phyloP scores from a whole-genome alignment of 2,329 filamentous ascomycete species.

The Ceratocystis ficicola region DNA sequence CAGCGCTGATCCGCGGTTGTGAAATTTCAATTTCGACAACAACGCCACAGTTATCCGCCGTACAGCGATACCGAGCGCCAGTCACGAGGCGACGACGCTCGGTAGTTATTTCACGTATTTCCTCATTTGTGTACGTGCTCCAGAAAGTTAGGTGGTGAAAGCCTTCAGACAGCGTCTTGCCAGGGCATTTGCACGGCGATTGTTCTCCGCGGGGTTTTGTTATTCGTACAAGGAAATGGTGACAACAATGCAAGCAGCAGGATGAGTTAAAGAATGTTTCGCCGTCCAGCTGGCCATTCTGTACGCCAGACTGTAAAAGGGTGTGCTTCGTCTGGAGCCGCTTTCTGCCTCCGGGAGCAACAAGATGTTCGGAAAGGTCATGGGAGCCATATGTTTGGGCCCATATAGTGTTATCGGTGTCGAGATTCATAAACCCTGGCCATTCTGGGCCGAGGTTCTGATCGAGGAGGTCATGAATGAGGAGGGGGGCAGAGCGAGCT shows the following conservation, averaged over 20 bases:
- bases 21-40: slow-evolving; percentile 35
- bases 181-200: slow-evolving; percentile 20
- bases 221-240: slow-evolving; percentile 19
- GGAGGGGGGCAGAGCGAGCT: slow-evolving; percentile 23
- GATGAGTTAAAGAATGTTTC: slow-evolving; percentile 15
- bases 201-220: slow-evolving; percentile 17
- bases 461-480: slow-evolving; percentile 24
- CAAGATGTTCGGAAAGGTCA: slow-evolving; percentile 13
- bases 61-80: slow-evolving; percentile 22
- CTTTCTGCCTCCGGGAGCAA: slow-evolving; percentile 17
- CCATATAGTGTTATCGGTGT: slow-evolving; percentile 15
- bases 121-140: slow-evolving; percentile 15
- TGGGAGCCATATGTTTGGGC: slow-evolving; percentile 12
- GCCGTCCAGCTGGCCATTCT: slow-evolving; percentile 16
- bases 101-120: slow-evolving; percentile 11
- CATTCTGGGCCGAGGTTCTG: slow-evolving; percentile 23
- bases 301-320: slow-evolving; percentile 19
- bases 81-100: slow-evolving; percentile 21
- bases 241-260: slow-evolving; percentile 22
- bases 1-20: slow-evolving; percentile 35
- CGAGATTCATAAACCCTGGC: slow-evolving; percentile 20
- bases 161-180: slow-evolving; percentile 16
- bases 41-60: slow-evolving; percentile 19
- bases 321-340: slow-evolving; percentile 21
- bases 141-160: slow-evolving; percentile 21